These are phyloP conservation scores for Nymphaea thermarum DNA, from an alignment of 164 flowering plant genomes.

Conservation along the genomic window DNA sequence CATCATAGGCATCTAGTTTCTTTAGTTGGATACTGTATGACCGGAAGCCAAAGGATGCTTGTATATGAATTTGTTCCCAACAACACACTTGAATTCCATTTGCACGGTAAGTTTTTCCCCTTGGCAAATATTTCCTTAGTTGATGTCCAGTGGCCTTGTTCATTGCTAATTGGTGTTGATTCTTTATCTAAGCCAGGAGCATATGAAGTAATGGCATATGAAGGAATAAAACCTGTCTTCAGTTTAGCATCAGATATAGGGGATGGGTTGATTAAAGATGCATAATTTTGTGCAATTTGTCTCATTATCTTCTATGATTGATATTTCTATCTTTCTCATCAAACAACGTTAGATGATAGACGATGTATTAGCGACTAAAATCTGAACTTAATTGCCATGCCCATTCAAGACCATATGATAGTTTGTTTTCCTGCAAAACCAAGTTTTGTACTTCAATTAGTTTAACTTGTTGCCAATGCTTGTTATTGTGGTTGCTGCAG, in stretches of 20 bases:
- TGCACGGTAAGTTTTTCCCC: constrained; percentile 51
- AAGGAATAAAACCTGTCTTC: background rate
- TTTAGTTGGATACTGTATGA: constrained; percentile 81
- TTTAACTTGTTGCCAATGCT: background rate
- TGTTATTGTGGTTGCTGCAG: constrained; percentile 27
- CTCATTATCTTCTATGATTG: background rate
- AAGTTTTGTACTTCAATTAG: background rate
- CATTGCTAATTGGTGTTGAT: background rate
- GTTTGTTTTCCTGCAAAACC: too few species aligned
- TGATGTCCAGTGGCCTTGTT: background rate
- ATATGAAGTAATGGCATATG: background rate
- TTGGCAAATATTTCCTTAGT: background rate
- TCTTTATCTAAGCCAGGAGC: background rate
- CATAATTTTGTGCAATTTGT: too few species aligned
- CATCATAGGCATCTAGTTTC: constrained; percentile 96
- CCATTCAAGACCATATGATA: too few species aligned
- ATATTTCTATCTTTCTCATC: background rate
- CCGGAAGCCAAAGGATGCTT: constrained; percentile 72
- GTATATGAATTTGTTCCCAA: constrained; percentile 96
- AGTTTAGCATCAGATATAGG: background rate
- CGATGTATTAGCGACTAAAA: background rate
- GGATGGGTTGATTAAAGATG: too few species aligned
- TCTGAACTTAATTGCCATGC: too few species aligned
- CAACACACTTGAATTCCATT: constrained; percentile 83
- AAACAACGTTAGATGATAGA: background rate